Evolutionary conservation across 306 rosid species (phyloP).

Genomic region (Quercus alba): DNA sequence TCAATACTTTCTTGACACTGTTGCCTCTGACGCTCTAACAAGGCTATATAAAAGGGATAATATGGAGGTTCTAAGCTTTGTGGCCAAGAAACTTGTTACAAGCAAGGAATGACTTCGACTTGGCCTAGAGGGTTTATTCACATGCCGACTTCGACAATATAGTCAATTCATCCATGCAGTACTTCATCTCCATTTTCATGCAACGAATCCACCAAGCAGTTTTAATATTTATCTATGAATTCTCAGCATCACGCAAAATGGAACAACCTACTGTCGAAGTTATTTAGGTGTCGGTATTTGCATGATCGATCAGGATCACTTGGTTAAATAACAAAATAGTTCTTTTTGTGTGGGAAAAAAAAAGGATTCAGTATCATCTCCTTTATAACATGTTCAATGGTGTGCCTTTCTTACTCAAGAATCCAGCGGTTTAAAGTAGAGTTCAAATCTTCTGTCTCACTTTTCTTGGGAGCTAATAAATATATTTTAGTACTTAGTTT

Average conservation of each 20-base stretch:
- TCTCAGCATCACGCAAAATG: not conserved
- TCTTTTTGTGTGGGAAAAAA: not conserved
- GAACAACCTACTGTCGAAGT: not conserved
- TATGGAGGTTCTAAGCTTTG: constrained; percentile 43
- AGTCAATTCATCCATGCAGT: not conserved
- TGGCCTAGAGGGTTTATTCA: constrained; percentile 43
- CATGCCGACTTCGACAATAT: constrained; percentile 9
- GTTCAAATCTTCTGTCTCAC: no score
- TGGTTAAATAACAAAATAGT: not conserved
- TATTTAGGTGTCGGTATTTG: not conserved
- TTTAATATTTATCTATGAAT: no score
- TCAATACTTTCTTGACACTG: not conserved
- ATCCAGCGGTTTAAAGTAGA: no score
- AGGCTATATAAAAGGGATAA: not conserved
- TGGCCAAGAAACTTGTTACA: constrained; percentile 23
- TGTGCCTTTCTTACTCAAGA: not conserved
- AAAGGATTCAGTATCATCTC: not conserved
- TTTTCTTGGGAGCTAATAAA: no score
- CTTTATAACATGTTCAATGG: not conserved
- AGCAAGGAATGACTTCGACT: constrained; percentile 63
- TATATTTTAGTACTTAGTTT: no score
- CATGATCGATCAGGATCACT: not conserved
- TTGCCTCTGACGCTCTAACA: constrained; percentile 1
- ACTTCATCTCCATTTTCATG: not conserved
- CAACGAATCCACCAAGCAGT: not conserved